Conservation (phyloP, 1,284 basidiomycete genomes). For the Mixia osmundae region DNA sequence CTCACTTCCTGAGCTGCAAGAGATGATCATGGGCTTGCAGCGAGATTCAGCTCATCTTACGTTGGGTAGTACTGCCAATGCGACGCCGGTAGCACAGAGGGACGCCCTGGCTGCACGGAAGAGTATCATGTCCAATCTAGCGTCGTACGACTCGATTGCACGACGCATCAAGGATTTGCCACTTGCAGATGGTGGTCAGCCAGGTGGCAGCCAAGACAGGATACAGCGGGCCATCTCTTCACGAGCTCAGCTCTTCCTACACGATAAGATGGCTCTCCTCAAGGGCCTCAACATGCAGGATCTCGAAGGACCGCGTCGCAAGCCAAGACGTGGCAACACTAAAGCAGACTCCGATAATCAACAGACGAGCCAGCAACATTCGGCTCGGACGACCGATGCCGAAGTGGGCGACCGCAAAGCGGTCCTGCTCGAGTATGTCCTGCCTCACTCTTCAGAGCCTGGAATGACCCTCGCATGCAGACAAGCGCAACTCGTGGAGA, state of each 20-base stretch:
- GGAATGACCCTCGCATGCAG: constrained; percentile 3
- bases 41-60: background rate
- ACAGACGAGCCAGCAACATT: constrained; percentile 1
- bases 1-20: constrained; percentile 43
- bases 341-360: too few relatives aligned
- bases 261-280: constrained; percentile 65
- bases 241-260: constrained; percentile 55
- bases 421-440: constrained; percentile 14
- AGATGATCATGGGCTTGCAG: constrained; percentile 32
- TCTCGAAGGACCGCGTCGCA: background rate
- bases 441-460: background rate
- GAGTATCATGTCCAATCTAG: constrained; percentile 16
- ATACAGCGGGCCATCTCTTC: constrained; percentile 59
- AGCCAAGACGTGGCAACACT: background rate
- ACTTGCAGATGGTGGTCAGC: constrained; percentile 1
- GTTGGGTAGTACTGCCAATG: too few relatives aligned
- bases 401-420: constrained; percentile 10
- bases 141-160: constrained; percentile 53
- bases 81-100: constrained; percentile 9
- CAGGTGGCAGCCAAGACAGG: constrained; percentile 47
- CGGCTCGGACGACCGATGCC: constrained; percentile 2
- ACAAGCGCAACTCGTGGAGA: constrained; percentile 15
- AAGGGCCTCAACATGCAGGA: constrained; percentile 27
- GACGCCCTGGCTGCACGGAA: constrained; percentile 15
- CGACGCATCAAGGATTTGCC: constrained; percentile 58